These are phyloP conservation scores for Fraxinus americana DNA, from an alignment of 257 asterid species.

Conservation along the genomic window DNA sequence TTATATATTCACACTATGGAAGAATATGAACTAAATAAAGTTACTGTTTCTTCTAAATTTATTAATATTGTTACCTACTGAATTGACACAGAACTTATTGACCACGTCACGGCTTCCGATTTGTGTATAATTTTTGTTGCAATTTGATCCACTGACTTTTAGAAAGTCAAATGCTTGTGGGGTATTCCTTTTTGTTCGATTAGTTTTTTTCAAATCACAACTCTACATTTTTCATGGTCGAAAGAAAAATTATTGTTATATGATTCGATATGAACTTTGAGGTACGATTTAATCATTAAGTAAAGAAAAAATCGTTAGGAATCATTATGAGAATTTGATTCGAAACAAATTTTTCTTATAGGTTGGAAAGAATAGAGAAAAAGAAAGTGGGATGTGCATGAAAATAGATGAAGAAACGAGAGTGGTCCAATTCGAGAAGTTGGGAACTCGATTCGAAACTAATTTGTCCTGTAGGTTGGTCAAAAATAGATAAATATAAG, in stretches of 20 bases:
- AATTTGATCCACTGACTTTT: slow-evolving; percentile 21
- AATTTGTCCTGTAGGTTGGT: too few species aligned
- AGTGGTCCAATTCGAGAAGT: too few species aligned
- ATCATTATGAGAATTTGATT: neutral
- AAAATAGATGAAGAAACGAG: too few species aligned
- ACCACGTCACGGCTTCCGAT: slow-evolving; percentile 15
- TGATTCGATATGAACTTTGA: neutral
- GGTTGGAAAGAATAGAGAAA: too few species aligned
- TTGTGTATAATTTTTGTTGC: slow-evolving; percentile 12
- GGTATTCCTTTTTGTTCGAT: neutral
- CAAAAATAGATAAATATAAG: too few species aligned
- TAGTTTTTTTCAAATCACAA: neutral
- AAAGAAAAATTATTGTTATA: neutral
- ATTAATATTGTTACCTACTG: neutral
- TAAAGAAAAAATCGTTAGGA: neutral
- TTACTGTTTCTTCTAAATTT: neutral
- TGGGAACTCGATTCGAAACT: too few species aligned
- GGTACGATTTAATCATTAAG: neutral
- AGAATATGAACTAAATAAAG: too few species aligned
- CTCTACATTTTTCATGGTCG: neutral
- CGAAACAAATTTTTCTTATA: neutral
- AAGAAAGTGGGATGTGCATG: too few species aligned
- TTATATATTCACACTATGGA: too few species aligned
- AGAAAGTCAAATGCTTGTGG: slow-evolving; percentile 24
- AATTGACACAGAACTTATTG: neutral